Conservation (phyloP, 164 flowering plant genomes). For the Litsea cubeba region DNA sequence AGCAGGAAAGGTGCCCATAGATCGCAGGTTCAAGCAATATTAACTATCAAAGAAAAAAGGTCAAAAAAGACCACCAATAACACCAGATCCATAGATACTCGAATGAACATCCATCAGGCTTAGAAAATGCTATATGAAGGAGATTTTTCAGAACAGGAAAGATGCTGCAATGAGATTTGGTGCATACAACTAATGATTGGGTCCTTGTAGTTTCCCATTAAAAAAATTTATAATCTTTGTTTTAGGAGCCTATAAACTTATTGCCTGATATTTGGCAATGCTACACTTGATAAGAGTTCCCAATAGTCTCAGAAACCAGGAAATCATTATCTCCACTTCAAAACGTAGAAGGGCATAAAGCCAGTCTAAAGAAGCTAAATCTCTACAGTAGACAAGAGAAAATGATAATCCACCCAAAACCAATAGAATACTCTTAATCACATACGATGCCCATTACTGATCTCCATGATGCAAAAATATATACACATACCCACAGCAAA, state of each 20-base stretch:
- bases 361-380: neutral
- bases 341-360: neutral
- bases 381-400: neutral
- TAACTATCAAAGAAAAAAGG: no score
- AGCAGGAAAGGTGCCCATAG: neutral
- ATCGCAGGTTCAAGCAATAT: no score
- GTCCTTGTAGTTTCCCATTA: neutral
- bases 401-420: neutral
- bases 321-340: neutral
- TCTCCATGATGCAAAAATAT: no score
- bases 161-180: neutral
- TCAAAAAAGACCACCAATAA: neutral
- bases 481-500: no score
- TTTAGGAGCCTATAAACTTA: neutral
- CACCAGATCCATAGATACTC: neutral
- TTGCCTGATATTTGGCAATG: neutral
- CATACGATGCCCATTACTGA: no score
- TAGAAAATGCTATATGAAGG: neutral
- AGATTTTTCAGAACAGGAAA: neutral
- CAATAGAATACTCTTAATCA: neutral
- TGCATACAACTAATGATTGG: neutral
- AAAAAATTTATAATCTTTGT: no score
- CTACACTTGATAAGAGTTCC: neutral
- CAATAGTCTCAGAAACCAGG: neutral
- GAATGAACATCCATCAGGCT: neutral